Evolutionary conservation across 768 basidiomycete genomes (phyloP).

Genomic region (Stropharia rugosoannulata): DNA sequence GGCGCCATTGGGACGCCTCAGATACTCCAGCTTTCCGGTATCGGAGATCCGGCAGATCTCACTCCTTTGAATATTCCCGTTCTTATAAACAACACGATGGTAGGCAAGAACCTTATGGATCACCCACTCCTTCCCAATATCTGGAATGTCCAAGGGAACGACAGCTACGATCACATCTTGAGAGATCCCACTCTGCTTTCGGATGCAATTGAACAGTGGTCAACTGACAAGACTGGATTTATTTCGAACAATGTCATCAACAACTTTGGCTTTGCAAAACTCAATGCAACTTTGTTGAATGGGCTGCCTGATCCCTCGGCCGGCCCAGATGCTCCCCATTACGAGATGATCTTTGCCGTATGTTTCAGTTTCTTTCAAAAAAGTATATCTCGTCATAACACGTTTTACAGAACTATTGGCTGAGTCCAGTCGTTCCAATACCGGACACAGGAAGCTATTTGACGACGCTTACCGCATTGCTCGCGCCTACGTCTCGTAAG

Average conservation of each 20-base stretch:
- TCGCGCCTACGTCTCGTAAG: conserved; percentile 7
- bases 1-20: conserved; percentile 21
- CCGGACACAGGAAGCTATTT: not conserved
- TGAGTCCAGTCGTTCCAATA: not conserved
- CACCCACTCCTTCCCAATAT: conserved; percentile 18
- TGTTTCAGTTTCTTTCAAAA: conserved; percentile 5
- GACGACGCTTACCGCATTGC: not conserved
- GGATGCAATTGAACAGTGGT: conserved; percentile 26
- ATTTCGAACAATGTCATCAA: conserved; percentile 32
- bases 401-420: not conserved
- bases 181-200: not conserved
- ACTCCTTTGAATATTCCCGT: conserved; percentile 11
- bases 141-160: conserved; percentile 7
- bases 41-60: conserved; percentile 15
- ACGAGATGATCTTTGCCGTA: conserved; percentile 33
- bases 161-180: conserved; percentile 7
- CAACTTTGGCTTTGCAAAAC: conserved; percentile 26
- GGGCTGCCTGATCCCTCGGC: conserved; percentile 19
- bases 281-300: conserved; percentile 26
- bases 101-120: conserved; percentile 23
- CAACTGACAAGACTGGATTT: conserved; percentile 27
- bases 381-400: not conserved
- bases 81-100: conserved; percentile 15
- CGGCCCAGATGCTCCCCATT: conserved; percentile 17
- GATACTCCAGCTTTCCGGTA: conserved; percentile 22